Evolutionary conservation across 257 asterid species (phyloP), one percentile per base, ranked within the genome.

Genomic region (Solanum gandarillasii): DNA sequence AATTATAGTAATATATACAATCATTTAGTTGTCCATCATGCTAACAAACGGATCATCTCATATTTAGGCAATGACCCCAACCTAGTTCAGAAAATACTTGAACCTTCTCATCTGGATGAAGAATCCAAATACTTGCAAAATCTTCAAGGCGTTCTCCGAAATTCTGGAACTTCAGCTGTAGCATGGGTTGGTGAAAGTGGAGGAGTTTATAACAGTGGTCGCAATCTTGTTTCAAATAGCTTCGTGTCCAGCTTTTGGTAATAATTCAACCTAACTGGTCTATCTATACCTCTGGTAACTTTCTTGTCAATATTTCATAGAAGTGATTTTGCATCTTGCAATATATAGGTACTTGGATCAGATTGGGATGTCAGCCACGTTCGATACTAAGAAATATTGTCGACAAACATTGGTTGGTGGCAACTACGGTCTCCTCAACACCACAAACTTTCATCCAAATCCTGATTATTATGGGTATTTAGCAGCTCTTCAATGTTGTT

Each of bases 241-340:
- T 96, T 96, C n/a, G 95, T 93, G 41, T 94, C 91, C 76, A 92
- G 98, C 91, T 96, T 95, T 75, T 96, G 99, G 99, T 96, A 94
- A 75, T 16, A 12, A n/a, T 13, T 62, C 73, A 36, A 34, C 52
- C 67, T 48, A 25, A 78, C 21, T 76, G 35, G n/a, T 39, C 84
- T 39, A 41, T 14, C 60, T 16, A 48, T 48, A 41, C 62, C 36
- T 25, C 36, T 78, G 35, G 8, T 78, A 25, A 25, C 8, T 21
- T 34, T 46, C 32, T 23, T 21, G 12, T 73, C 11, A 4, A 16
- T 27, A 9, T 87, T 78, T 67, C n/a, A 18, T 52, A 36, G 25
- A 68, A 88, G 29, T 74, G 16, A 86, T 62, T 41, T 71, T 68
- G 55, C 75, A 48, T 38, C 58, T 88, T 60, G 6, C 41, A 58